phyloP scores from a whole-genome alignment of 176 grass and related monocot species.

The Echinochloa phyllopogon region DNA sequence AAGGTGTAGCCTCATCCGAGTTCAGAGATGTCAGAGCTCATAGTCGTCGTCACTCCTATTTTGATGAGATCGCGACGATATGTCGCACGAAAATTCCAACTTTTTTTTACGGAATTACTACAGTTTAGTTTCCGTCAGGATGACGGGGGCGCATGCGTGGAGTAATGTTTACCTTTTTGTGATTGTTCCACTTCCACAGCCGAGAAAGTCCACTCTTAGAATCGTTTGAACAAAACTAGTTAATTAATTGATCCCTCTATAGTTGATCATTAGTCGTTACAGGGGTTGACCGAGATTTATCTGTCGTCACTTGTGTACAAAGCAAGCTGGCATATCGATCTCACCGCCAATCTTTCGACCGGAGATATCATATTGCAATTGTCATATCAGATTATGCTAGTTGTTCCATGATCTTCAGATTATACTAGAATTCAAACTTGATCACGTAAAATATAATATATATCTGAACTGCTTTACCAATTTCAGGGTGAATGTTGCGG shows the following conservation, averaged over 20 bases:
- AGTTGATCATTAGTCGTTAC: background rate
- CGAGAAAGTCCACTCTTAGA: conserved; percentile 31
- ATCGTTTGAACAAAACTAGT: background rate
- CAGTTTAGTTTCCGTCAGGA: background rate
- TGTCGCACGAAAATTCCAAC: background rate
- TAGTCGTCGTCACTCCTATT: background rate
- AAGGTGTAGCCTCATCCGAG: background rate
- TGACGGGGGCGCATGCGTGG: background rate
- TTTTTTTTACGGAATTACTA: background rate
- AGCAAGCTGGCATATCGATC: background rate
- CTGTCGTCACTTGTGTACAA: background rate
- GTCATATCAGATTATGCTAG: background rate
- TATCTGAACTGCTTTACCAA: background rate
- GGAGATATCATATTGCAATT: background rate
- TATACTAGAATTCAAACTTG: background rate
- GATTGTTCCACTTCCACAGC: background rate
- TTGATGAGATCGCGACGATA: background rate
- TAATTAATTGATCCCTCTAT: background rate
- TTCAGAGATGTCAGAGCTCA: background rate
- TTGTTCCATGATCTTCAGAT: background rate
- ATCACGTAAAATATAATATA: background rate
- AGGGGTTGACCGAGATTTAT: background rate
- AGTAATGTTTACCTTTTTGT: background rate
- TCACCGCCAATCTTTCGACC: background rate
- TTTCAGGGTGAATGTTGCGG: conserved; percentile 71